These are phyloP conservation scores for Triticum urartu DNA, from an alignment of 176 grass and related monocot genomes.

Conservation along the genomic window DNA sequence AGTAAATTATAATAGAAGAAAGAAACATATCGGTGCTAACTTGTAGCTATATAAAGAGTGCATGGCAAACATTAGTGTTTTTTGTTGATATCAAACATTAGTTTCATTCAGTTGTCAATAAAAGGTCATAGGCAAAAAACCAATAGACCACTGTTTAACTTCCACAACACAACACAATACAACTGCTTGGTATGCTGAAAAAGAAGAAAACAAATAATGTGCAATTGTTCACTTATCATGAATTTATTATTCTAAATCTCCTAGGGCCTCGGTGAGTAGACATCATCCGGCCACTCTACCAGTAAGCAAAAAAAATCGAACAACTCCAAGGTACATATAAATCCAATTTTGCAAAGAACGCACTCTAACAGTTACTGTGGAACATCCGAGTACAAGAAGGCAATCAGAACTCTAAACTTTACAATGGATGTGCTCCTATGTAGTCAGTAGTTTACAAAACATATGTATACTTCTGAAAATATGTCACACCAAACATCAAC, in stretches of 20 bases:
- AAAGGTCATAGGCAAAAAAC: background rate
- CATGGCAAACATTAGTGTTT: background rate
- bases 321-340: background rate
- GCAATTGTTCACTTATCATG: background rate
- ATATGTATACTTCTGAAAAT: background rate
- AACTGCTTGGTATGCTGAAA: background rate
- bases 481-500: background rate
- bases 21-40: background rate
- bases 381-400: background rate
- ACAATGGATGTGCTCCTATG: background rate
- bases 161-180: background rate
- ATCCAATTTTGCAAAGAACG: background rate
- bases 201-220: background rate
- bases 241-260: background rate
- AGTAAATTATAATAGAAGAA: conserved; percentile 15
- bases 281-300: background rate
- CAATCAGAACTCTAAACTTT: background rate
- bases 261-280: background rate
- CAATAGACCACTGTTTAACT: background rate
- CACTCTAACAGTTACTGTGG: background rate
- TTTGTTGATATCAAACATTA: background rate
- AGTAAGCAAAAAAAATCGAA: background rate
- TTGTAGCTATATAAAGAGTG: background rate
- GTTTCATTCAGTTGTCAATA: conserved; percentile 5
- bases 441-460: background rate